Percentiles rank a stretch among this genome's conserved stretches.
phyloP scores from a whole-genome alignment of 176 grass and related monocot genomes.

The Dendrocalamus sinicus region DNA sequence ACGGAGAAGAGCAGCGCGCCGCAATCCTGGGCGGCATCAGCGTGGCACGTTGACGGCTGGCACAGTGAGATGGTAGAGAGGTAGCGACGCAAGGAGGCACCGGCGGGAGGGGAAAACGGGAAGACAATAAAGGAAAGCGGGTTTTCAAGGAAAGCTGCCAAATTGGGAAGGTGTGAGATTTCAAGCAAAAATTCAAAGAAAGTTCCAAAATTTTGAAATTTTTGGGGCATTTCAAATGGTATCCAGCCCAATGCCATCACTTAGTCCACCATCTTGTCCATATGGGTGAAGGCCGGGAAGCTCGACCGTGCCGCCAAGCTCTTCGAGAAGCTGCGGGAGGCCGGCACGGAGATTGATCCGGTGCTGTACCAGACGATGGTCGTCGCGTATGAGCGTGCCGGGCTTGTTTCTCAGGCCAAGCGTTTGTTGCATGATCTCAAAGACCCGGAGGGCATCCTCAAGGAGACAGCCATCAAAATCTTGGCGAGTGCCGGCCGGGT shows the following conservation, averaged over 20 bases:
- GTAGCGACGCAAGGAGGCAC: no score
- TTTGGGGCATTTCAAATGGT: constrained; percentile 27
- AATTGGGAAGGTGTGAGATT: no score
- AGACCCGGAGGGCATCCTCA: constrained; percentile 64
- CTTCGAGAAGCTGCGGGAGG: constrained; percentile 81
- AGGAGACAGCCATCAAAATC: constrained; percentile 79
- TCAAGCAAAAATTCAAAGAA: no score
- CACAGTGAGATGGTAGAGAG: no score
- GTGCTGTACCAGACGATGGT: constrained; percentile 98
- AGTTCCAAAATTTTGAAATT: no score
- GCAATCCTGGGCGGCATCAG: no score
- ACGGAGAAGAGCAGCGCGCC: no score
- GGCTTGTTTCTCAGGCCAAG: constrained; percentile 66
- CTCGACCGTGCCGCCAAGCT: constrained; percentile 79
- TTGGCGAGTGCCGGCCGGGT: constrained; percentile 76
- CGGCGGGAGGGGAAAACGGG: no score
- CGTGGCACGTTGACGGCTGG: no score
- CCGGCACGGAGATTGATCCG: constrained; percentile 78
- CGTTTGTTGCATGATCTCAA: constrained; percentile 77
- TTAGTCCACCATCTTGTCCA: constrained; percentile 87
- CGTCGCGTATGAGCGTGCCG: constrained; percentile 78
- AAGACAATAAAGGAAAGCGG: no score
- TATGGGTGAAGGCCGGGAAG: constrained; percentile 93
- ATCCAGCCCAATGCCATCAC: constrained; percentile 83
- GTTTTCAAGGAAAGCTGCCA: no score